Evolutionary conservation across 768 basidiomycete genomes (phyloP).

Genomic region (Neoboletus brunneissimus): DNA sequence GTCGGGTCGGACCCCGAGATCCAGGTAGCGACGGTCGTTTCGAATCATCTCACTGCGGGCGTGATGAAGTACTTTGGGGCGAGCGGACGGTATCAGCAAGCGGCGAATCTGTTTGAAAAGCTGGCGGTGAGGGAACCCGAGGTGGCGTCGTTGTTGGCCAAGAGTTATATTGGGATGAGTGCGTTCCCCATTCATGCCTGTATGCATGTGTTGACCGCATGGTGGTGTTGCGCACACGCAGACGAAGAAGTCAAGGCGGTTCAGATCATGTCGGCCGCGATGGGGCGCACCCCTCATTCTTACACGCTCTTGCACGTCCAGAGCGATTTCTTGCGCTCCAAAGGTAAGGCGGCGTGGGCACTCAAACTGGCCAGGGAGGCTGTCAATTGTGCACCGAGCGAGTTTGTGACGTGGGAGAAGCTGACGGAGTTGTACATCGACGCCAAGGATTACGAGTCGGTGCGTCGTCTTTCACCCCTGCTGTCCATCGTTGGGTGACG

Average conservation of each 20-base stretch:
- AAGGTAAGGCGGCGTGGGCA: conserved; percentile 85
- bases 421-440: conserved; percentile 94
- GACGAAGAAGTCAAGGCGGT: conserved; percentile 99
- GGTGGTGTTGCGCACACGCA: conserved; percentile 29
- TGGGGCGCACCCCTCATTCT: conserved; percentile 84
- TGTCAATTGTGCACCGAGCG: conserved; percentile 97
- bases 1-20: conserved; percentile 98
- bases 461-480: conserved; percentile 7
- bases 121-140: conserved; percentile 83
- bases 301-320: conserved; percentile 94
- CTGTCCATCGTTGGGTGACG: not conserved
- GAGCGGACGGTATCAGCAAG: conserved; percentile 80
- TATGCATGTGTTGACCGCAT: not conserved
- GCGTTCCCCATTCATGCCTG: conserved; percentile 31
- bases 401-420: conserved; percentile 99
- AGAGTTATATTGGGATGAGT: conserved; percentile 98
- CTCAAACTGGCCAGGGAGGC: conserved; percentile 90
- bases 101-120: conserved; percentile 94
- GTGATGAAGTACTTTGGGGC: conserved; percentile 97
- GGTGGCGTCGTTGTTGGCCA: conserved; percentile 81
- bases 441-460: conserved; percentile 77
- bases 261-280: conserved; percentile 83
- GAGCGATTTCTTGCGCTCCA: conserved; percentile 88
- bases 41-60: conserved; percentile 93
- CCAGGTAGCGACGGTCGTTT: conserved; percentile 94